A percentile compares a stretch with the other conserved stretches of the same genome.
phyloP scores from a whole-genome alignment of 331 rosid species.

The Quercus lobata region DNA sequence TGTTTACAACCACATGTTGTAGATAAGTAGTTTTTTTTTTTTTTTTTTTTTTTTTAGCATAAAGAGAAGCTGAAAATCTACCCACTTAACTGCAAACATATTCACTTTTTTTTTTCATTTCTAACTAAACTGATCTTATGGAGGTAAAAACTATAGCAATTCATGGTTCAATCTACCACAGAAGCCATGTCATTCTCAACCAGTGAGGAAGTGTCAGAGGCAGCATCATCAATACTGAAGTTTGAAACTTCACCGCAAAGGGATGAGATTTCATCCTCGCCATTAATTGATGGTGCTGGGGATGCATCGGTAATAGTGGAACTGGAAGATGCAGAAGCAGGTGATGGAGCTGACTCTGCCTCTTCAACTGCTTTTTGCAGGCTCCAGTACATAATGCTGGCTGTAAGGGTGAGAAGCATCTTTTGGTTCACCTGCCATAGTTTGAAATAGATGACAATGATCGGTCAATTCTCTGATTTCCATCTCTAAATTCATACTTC shows the following conservation, averaged over 20 bases:
- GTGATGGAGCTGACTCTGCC: slow-evolving; percentile 43
- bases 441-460: slow-evolving; percentile 10
- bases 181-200: slow-evolving; percentile 36
- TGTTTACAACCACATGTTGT: not conserved
- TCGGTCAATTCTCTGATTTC: not conserved
- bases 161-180: slow-evolving; percentile 23
- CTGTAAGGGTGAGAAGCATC: slow-evolving; percentile 85
- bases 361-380: slow-evolving; percentile 67
- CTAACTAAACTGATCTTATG: slow-evolving; percentile 7
- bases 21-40: not conserved
- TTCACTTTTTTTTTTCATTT: not conserved
- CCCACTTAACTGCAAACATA: not conserved
- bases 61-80: not conserved
- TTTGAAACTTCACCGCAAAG: slow-evolving; percentile 63
- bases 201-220: slow-evolving; percentile 76
- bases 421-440: slow-evolving; percentile 87
- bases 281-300: slow-evolving; percentile 62
- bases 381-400: slow-evolving; percentile 95
- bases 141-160: not conserved
- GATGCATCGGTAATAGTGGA: slow-evolving; percentile 54
- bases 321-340: slow-evolving; percentile 33
- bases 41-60: not conserved
- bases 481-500: not conserved
- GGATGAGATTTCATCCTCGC: slow-evolving; percentile 77
- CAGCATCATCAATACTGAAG: slow-evolving; percentile 69